Percentiles rank a stretch among this genome's conserved stretches.
Evolutionary conservation across 805 yeast genomes (phyloP).

Genomic region (Ogataea paraovalis): DNA sequence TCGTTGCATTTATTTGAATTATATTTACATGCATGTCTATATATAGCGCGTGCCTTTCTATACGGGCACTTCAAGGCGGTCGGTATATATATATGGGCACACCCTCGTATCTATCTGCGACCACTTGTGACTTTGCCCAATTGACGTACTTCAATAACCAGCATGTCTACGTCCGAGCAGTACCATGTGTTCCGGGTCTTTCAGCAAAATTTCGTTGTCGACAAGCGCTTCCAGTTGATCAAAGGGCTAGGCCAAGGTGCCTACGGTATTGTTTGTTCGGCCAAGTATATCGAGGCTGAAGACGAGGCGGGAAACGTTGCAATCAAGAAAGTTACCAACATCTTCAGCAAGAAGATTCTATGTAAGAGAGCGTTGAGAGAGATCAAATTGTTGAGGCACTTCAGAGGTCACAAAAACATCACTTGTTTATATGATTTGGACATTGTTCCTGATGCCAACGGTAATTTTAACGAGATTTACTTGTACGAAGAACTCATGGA

Average conservation of each 20-base stretch:
- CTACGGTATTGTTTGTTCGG: constrained; percentile 94
- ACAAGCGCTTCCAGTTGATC: constrained; percentile 79
- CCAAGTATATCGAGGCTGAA: constrained; percentile 67
- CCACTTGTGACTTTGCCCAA: background rate
- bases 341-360: constrained; percentile 83
- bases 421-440: constrained; percentile 94
- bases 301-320: constrained; percentile 88
- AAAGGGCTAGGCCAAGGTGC: constrained; percentile 98
- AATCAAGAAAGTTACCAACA: constrained; percentile 92
- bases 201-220: constrained; percentile 91
- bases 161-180: constrained; percentile 20
- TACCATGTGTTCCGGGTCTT: constrained; percentile 47
- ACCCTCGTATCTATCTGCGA: too few species aligned
- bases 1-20: too few species aligned
- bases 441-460: constrained; percentile 67
- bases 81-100: too few species aligned
- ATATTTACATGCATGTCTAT: too few species aligned
- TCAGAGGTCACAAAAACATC: constrained; percentile 94
- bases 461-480: constrained; percentile 84
- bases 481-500: constrained; percentile 97
- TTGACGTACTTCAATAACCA: background rate
- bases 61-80: too few species aligned
- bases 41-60: too few species aligned
- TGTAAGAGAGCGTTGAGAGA: constrained; percentile 92
- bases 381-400: constrained; percentile 82